A percentile compares a stretch with the other conserved stretches of the same genome.
Conservation (phyloP, 1,139 yeast genomes). For the Lodderomyces margitis region DNA sequence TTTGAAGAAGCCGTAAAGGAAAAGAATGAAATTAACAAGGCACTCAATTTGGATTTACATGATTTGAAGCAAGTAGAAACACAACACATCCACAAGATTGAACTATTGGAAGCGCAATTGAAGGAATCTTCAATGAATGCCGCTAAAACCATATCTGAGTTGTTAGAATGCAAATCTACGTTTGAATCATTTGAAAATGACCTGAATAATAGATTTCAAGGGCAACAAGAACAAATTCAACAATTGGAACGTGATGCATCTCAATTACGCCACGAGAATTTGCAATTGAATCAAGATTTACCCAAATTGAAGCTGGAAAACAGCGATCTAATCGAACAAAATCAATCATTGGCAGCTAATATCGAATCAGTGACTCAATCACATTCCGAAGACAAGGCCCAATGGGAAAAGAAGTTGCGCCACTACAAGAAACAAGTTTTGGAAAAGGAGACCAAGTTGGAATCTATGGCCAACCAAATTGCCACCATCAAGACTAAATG, state of each 20-base stretch:
- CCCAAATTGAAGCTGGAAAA: neutral
- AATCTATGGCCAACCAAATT: conserved; percentile 8
- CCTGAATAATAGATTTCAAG: neutral
- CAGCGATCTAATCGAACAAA: neutral
- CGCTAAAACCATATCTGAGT: neutral
- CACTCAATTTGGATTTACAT: neutral
- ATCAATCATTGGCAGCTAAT: neutral
- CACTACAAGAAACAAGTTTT: conserved; percentile 6
- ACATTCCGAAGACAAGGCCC: conserved; percentile 4
- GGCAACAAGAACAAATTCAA: conserved; percentile 1
- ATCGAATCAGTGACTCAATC: neutral
- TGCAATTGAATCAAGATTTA: neutral
- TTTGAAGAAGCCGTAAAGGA: neutral
- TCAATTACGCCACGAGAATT: neutral
- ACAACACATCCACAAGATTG: neutral
- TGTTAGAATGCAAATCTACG: neutral
- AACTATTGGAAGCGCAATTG: neutral
- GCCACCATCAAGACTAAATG: conserved; percentile 9
- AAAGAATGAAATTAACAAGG: neutral
- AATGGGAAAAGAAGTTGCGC: conserved; percentile 7
- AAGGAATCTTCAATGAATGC: conserved; percentile 2
- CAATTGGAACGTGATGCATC: neutral
- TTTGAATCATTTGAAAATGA: conserved; percentile 2
- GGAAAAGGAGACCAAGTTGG: conserved; percentile 8
- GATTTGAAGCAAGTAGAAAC: neutral